These are phyloP conservation scores for Amniculicola lignicola DNA, from an alignment of 495 filamentous ascomycete species.

Conservation along the genomic window DNA sequence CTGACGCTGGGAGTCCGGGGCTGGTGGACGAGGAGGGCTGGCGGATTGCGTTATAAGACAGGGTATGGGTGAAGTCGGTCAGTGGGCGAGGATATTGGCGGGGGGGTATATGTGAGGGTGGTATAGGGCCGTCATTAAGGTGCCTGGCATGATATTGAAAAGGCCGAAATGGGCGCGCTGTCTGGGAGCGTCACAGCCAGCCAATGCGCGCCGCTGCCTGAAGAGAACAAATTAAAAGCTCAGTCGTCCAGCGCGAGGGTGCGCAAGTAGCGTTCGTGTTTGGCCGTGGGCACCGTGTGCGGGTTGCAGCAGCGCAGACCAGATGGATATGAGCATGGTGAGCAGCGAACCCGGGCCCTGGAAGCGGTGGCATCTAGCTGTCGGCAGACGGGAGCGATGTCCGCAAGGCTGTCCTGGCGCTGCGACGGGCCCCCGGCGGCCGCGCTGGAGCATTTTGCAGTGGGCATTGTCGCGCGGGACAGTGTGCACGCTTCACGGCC, in stretches of 20 bases:
- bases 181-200: not conserved
- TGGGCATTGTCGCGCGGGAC: too few species aligned
- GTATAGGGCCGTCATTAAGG: constrained; percentile 22
- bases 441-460: too few species aligned
- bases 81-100: constrained; percentile 6
- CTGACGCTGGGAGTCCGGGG: constrained; percentile 22
- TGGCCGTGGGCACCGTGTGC: not conserved
- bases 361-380: constrained; percentile 7
- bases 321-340: too few species aligned
- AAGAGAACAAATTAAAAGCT: constrained; percentile 21
- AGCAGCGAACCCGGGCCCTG: not conserved
- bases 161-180: not conserved
- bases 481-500: too few species aligned
- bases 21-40: not conserved
- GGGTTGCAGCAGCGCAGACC: not conserved
- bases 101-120: constrained; percentile 26
- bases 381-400: constrained; percentile 22
- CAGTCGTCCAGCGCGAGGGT: too few species aligned
- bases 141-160: constrained; percentile 27
- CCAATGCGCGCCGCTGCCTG: constrained; percentile 18
- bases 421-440: too few species aligned
- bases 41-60: constrained; percentile 29
- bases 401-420: constrained; percentile 18
- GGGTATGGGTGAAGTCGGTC: constrained; percentile 26
- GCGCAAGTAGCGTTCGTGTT: not conserved